Percentiles rank a stretch among this genome's conserved stretches.
These are phyloP conservation scores for Jaminaea rosea DNA, from an alignment of 1,284 basidiomycete genomes.

Conservation along the genomic window DNA sequence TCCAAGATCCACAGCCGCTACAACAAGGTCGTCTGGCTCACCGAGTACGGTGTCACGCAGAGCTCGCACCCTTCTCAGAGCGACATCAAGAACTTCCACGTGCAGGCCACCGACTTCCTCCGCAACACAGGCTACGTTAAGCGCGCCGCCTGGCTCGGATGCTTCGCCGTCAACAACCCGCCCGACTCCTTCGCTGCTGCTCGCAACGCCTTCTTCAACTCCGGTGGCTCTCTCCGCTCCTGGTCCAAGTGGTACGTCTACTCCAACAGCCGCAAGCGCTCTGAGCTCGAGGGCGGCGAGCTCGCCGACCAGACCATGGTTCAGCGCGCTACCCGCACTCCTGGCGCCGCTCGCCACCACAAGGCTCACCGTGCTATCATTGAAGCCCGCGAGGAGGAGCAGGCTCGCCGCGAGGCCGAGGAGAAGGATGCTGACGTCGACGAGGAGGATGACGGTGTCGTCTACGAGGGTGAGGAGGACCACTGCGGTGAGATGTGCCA, in stretches of 20 bases:
- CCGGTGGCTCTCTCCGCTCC: slow-evolving; percentile 14
- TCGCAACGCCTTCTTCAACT: slow-evolving; percentile 33
- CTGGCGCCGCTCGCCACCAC: slow-evolving; percentile 1
- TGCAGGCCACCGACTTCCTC: slow-evolving; percentile 26
- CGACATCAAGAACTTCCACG: slow-evolving; percentile 28
- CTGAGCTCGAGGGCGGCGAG: not conserved
- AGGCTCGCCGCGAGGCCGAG: not conserved
- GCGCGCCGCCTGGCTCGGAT: slow-evolving; percentile 37
- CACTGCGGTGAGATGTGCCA: slow-evolving; percentile 6
- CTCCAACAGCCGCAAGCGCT: slow-evolving; percentile 4
- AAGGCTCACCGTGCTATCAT: not conserved
- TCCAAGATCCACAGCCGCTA: slow-evolving; percentile 20
- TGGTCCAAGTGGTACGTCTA: slow-evolving; percentile 24
- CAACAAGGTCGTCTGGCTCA: slow-evolving; percentile 29
- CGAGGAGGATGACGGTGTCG: not conserved
- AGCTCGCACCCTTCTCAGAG: slow-evolving; percentile 14
- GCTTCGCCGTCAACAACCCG: slow-evolving; percentile 26
- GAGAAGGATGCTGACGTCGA: too few relatives aligned
- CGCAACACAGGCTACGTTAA: slow-evolving; percentile 21
- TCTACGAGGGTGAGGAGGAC: not conserved
- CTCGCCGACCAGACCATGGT: not conserved
- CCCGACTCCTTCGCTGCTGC: slow-evolving; percentile 31
- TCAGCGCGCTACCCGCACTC: not conserved
- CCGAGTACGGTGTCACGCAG: slow-evolving; percentile 40
- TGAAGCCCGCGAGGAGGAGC: slow-evolving; percentile 1